These are phyloP conservation scores for Aspergillus conjunctus DNA, from an alignment of 495 filamentous ascomycete species.

Conservation along the genomic window DNA sequence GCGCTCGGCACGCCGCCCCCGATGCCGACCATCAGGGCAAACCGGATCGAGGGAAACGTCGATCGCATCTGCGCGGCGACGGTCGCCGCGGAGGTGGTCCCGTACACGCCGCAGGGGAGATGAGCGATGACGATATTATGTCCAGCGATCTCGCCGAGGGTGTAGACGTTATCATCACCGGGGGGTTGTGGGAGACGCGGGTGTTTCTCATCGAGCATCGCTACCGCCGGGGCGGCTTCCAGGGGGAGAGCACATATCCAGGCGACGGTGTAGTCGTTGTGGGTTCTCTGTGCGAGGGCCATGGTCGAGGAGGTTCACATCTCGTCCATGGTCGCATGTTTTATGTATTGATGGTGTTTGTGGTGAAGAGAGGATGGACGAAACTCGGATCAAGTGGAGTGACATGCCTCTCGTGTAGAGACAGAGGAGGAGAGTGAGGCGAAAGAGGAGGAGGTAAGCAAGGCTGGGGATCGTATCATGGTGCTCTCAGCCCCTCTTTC, in stretches of 20 bases:
- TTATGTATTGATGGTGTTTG: no score
- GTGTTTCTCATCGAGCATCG: conserved; percentile 36
- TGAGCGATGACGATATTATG: conserved; percentile 42
- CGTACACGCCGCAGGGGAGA: conserved; percentile 29
- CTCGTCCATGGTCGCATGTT: no score
- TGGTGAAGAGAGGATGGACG: no score
- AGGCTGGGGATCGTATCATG: no score
- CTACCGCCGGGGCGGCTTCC: conserved; percentile 34
- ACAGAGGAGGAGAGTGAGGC: no score
- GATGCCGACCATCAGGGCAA: conserved; percentile 38
- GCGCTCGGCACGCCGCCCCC: conserved; percentile 35
- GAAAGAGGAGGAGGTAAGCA: no score
- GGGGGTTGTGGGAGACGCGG: conserved; percentile 14
- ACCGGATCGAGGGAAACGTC: conserved; percentile 28
- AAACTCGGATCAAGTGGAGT: no score
- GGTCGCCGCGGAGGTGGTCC: conserved; percentile 31
- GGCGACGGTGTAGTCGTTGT: conserved; percentile 32
- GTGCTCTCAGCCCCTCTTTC: no score
- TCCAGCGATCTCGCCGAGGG: conserved; percentile 29
- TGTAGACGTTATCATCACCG: conserved; percentile 37
- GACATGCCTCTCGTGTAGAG: no score
- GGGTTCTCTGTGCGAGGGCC: no score
- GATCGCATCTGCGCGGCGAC: conserved; percentile 28
- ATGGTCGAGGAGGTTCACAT: no score
- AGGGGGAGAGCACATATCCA: conserved; percentile 40